Base-by-base conservation (phyloP, 148 eudicot species). In the Polygonum aviculare region DNA sequence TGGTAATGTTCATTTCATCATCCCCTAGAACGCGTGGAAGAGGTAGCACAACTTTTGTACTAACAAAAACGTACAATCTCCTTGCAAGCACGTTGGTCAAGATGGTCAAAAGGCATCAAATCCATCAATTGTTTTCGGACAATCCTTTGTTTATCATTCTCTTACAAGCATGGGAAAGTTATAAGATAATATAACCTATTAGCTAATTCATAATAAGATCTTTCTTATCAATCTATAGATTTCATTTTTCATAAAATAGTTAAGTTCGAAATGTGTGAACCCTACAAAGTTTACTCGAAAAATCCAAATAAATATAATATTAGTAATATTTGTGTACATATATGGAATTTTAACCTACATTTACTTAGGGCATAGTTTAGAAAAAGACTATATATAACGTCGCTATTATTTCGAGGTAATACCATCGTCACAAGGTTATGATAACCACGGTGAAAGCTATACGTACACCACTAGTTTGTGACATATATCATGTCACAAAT, bases 141-240 rank as follows among this genome's bases (percentile, higher is more conserved):
- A 62, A 62, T 62, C 69, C 15, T 62, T 31, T 62, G 69, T 62
- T 62, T 62, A 62, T 62, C 69, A 62, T 62, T 62, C 16, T 62
- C 39, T 60, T 36, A 60, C 12, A 60, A 26, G 35, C 67, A 60
- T 60, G 67, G 9, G 67, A 22, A 26, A 22, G 15, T 26, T 26
- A 60, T 54, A 54, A 18, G 19, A 10, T 54, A 18, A 5, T 54
- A 54, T 54, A 7, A 54, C 60, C 26, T n/a, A 54, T 0, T 8
- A 51, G 55, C 31, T 51, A 54, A 54, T 54, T 2, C n/a, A 48
- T 12, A 6, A 44, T 44, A 44, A 44, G 45, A 9, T 41, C 45
- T 41, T 39, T 39, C 41, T 39, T 4, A 39, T 39, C 4, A 39
- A 39, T 39, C 4, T 39, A 39, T 4, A 7, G 7, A 39, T 39